Evolutionary conservation across 2,329 filamentous ascomycete genomes (phyloP).

Genomic region (Malbranchea cinnamomea): DNA sequence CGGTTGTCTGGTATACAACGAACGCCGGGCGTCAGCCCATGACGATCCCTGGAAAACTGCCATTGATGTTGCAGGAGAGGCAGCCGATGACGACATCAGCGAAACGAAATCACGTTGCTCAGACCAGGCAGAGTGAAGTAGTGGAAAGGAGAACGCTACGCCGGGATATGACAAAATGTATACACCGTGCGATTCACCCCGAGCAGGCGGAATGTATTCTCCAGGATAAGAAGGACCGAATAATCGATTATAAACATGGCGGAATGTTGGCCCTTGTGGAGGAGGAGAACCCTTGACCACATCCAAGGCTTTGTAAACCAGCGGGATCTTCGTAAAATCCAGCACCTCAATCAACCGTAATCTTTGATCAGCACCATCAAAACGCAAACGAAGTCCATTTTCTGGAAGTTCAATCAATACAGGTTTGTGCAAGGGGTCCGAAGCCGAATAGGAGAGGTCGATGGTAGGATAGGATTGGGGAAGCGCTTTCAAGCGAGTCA

Average conservation of each 20-base stretch:
- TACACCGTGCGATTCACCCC: constrained; percentile 46
- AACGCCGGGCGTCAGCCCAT: constrained; percentile 69
- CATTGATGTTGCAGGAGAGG: constrained; percentile 67
- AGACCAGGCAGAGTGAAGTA: constrained; percentile 60
- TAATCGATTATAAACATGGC: constrained; percentile 83
- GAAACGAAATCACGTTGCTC: constrained; percentile 66
- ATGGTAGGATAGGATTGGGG: constrained; percentile 69
- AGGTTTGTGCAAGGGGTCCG: constrained; percentile 57
- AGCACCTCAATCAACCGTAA: constrained; percentile 79
- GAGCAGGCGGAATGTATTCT: constrained; percentile 61
- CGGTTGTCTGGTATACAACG: constrained; percentile 60
- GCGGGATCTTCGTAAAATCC: constrained; percentile 72
- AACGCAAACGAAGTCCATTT: constrained; percentile 80
- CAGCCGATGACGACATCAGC: constrained; percentile 63
- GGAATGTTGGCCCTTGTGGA: constrained; percentile 50
- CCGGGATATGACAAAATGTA: constrained; percentile 93
- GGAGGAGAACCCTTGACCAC: constrained; percentile 46
- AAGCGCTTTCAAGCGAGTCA: constrained; percentile 78
- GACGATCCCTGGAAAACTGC: constrained; percentile 81
- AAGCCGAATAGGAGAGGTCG: constrained; percentile 66
- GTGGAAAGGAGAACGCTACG: constrained; percentile 79
- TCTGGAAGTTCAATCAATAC: constrained; percentile 61
- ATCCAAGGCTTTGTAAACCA: constrained; percentile 70
- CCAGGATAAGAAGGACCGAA: constrained; percentile 88
- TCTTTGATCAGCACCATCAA: constrained; percentile 86